Evolutionary conservation across 106 monocot genomes (phyloP).

Genomic region (Platanthera guangdongensis): DNA sequence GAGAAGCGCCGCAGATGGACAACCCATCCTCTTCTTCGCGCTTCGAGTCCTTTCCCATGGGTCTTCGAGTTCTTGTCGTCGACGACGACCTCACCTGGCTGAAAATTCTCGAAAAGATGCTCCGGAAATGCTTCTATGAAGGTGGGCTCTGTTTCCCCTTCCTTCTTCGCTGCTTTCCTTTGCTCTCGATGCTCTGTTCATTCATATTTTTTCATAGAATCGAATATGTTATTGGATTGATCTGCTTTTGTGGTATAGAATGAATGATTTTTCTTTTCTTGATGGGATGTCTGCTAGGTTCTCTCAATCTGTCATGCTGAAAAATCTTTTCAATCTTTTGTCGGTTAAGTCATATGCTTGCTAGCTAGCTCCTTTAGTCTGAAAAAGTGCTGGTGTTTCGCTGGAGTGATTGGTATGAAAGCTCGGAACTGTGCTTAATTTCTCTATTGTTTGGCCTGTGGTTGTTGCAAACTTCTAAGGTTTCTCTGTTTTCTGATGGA

Average conservation of each 20-base stretch:
- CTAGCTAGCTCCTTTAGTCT: no score
- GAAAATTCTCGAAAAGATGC: conserved; percentile 76
- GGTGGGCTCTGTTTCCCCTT: conserved; percentile 18
- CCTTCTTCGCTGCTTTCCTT: neutral
- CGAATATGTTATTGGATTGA: no score
- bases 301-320: no score
- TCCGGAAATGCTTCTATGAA: conserved; percentile 68
- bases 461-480: no score
- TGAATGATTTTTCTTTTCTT: neutral
- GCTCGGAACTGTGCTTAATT: no score
- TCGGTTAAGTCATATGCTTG: no score
- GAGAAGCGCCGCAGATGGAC: conserved; percentile 16
- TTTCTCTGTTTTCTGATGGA: no score
- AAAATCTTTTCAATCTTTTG: no score
- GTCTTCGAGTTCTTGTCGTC: conserved; percentile 57
- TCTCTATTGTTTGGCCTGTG: no score
- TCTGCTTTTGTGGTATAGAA: neutral
- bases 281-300: neutral
- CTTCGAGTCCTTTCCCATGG: conserved; percentile 42
- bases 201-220: neutral
- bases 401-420: no score
- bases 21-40: conserved; percentile 22
- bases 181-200: neutral
- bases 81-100: conserved; percentile 74
- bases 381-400: no score